Conservation (phyloP, 139 green algal species). For the Yamagishiella unicocca region DNA sequence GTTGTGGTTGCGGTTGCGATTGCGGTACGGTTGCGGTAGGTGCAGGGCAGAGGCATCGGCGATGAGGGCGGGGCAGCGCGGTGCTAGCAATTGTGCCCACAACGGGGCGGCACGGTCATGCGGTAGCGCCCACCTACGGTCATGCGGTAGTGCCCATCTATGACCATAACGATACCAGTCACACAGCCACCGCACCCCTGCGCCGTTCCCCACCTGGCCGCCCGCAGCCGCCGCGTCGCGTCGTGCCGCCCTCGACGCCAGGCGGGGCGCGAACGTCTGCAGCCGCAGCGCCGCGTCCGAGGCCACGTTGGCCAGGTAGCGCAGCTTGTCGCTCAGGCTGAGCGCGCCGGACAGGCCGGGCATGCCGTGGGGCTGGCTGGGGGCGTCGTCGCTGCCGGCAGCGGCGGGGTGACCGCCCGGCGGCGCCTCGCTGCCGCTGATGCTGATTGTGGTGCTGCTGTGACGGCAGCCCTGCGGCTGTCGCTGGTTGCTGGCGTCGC, state of each 20-base stretch:
- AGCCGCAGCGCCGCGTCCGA: constrained; percentile 3
- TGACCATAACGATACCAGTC: too few relatives aligned
- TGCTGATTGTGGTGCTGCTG: not conserved
- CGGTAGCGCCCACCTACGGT: too few relatives aligned
- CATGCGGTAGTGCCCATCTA: too few relatives aligned
- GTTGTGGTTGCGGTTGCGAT: not conserved
- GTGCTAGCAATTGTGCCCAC: not conserved
- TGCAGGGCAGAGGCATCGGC: too few relatives aligned
- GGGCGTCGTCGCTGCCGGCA: not conserved
- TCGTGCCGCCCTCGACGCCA: not conserved
- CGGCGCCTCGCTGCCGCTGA: not conserved
- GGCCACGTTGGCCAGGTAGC: not conserved
- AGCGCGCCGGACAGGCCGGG: not conserved
- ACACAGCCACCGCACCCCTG: too few relatives aligned
- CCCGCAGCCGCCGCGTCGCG: not conserved
- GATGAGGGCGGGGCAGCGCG: too few relatives aligned
- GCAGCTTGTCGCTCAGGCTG: constrained; percentile 6
- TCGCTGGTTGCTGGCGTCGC: not conserved
- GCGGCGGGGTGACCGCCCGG: not conserved
- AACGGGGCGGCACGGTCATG: too few relatives aligned
- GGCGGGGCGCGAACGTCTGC: constrained; percentile 26
- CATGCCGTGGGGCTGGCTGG: not conserved
- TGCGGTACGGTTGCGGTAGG: not conserved
- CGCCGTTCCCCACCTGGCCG: not conserved
- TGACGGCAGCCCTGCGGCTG: too few relatives aligned